Evolutionary conservation across 306 rosid species (phyloP), one percentile per base, ranked within the genome.

Genomic region (Cucurbita moschata): DNA sequence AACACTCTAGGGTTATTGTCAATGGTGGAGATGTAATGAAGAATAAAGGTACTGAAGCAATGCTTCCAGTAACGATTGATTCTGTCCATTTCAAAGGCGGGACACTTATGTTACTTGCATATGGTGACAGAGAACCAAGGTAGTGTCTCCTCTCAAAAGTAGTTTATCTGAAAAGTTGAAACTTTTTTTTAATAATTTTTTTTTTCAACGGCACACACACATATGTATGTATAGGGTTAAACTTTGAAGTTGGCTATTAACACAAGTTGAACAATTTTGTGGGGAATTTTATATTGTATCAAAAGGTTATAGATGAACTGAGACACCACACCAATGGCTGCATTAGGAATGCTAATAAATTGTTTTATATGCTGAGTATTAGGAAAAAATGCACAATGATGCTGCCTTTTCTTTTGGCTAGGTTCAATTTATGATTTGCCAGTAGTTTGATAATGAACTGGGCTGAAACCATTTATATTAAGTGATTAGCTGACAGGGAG

Each of bases 71-170:
- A 39, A 81, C 86, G 23, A 77, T 94, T 59, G 98, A 94, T 84
- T 86, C 97, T 82, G 90, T 94, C 75, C 85, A 81, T 79, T 87
- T 90, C 84, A 94, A 86, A 79, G 92, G 87, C 50, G 98, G 90
- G 65, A 85, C 92, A 0, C 78, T 94, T 76, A 88, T 94, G 97
- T 85, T 94, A 68, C 90, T 94, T 75, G 86, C 97, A 76, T 94
- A 89, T 47, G 97, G 97, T 40, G 97, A 90, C 86, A 84, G 81
- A 82, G 97, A 94, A 82, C 92, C 85, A 21, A 88, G 98, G 98
- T 93, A 79, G 87, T 64, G 79, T 75, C 65, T 73, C 51, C 64
- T 47, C 58, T 69, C 21, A 47, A 69, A 44, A 23, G 42, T 76
- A 65, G 40, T 63, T 55, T 42, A 72, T 30, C 15, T n/a, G 1